A percentile compares a stretch with the other conserved stretches of the same genome.
Conservation (phyloP, 441 rosid species). For the Populus hybrid region DNA sequence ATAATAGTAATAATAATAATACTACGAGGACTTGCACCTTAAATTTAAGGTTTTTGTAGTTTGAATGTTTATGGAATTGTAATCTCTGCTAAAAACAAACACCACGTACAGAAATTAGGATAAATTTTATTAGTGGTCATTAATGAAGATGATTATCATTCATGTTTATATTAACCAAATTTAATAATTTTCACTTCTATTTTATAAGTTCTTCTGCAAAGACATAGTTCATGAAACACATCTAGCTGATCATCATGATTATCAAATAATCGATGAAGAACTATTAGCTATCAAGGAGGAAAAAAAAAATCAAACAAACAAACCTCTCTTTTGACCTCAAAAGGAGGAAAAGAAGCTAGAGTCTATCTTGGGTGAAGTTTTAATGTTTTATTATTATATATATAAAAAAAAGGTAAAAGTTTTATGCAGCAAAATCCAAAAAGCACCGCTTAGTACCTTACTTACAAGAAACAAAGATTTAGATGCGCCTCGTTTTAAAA, state of each 20-base stretch:
- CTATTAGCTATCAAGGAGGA: too few relatives aligned
- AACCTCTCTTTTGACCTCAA: neutral
- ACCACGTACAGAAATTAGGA: too few relatives aligned
- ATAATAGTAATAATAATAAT: too few relatives aligned
- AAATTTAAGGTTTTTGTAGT: neutral
- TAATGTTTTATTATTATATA: neutral
- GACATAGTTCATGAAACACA: neutral
- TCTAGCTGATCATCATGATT: neutral
- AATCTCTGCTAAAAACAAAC: neutral
- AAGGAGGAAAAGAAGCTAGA: neutral
- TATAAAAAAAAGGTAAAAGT: neutral
- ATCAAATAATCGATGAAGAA: too few relatives aligned
- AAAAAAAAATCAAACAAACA: too few relatives aligned
- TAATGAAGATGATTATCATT: too few relatives aligned
- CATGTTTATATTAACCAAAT: neutral
- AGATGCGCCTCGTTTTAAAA: neutral
- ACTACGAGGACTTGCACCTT: neutral
- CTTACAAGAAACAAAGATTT: neutral
- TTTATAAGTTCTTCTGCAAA: neutral
- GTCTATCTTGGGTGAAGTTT: neutral
- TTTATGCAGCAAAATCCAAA: neutral
- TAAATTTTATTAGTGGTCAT: neutral
- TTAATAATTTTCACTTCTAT: neutral
- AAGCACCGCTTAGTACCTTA: neutral
- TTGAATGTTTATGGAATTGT: neutral